phyloP scores from a whole-genome alignment of 2,329 filamentous ascomycete species.

The Epichloe scottii region DNA sequence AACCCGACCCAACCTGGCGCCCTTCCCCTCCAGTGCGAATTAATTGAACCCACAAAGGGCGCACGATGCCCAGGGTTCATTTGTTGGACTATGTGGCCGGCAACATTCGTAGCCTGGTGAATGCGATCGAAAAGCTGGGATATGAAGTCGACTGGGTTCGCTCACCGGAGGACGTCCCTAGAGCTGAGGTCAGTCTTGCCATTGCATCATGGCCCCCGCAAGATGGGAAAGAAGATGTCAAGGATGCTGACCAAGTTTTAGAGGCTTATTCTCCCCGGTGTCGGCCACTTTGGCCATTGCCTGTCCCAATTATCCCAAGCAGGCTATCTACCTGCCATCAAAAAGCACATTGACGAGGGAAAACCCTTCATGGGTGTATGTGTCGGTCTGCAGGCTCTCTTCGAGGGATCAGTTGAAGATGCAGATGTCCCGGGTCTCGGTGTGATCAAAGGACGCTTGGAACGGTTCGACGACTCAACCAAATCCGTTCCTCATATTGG shows the following conservation, averaged over 20 bases:
- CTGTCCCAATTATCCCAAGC: constrained; percentile 70
- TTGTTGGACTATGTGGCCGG: constrained; percentile 84
- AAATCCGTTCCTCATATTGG: constrained; percentile 99
- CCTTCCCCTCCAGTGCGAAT: no score
- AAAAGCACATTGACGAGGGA: constrained; percentile 70
- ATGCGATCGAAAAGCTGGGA: constrained; percentile 92
- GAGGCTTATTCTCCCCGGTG: constrained; percentile 90
- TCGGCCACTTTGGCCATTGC: constrained; percentile 97
- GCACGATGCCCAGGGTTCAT: constrained; percentile 62
- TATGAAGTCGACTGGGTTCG: constrained; percentile 89
- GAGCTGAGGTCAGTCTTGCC: constrained; percentile 55
- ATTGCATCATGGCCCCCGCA: no score
- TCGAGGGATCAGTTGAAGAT: constrained; percentile 74
- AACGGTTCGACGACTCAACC: constrained; percentile 60
- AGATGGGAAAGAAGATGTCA: not conserved
- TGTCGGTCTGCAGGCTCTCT: constrained; percentile 84
- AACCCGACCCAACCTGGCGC: no score
- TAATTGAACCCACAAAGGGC: not conserved
- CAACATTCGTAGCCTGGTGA: constrained; percentile 90
- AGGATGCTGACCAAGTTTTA: constrained; percentile 22
- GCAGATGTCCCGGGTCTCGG: constrained; percentile 60
- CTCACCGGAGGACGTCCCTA: constrained; percentile 68
- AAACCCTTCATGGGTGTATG: constrained; percentile 98
- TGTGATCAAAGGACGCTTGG: constrained; percentile 56
- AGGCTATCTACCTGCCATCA: constrained; percentile 74